Evolutionary conservation across 306 rosid species (phyloP).

Genomic region (Erythrophleum fordii): DNA sequence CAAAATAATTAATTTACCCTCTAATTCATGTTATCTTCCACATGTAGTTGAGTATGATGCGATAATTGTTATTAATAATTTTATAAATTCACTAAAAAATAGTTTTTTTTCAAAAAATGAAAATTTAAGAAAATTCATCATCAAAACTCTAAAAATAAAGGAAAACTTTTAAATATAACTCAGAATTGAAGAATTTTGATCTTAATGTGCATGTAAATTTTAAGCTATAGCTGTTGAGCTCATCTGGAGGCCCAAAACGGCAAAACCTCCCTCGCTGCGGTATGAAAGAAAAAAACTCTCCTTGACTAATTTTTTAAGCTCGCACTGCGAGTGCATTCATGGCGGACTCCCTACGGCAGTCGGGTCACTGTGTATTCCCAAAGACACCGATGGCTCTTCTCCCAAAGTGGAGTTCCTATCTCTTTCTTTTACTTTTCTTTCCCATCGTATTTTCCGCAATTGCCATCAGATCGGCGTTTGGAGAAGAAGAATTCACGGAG

Average conservation of each 20-base stretch:
- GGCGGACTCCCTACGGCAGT: slow-evolving; percentile 42
- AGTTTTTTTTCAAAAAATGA: too few relatives aligned
- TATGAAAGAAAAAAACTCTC: not conserved
- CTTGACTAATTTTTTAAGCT: slow-evolving; percentile 16
- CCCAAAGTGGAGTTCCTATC: slow-evolving; percentile 1
- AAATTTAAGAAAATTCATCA: too few relatives aligned
- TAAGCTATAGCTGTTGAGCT: too few relatives aligned
- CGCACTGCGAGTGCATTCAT: slow-evolving; percentile 27
- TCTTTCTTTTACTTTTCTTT: slow-evolving; percentile 41
- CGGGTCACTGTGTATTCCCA: slow-evolving; percentile 4
- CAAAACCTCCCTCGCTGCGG: not conserved
- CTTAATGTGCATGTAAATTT: too few relatives aligned
- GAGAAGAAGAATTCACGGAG: slow-evolving; percentile 78
- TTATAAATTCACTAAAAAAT: too few relatives aligned
- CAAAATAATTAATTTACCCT: not conserved
- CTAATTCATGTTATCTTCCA: too few relatives aligned
- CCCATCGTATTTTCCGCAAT: slow-evolving; percentile 35
- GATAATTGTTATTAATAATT: too few relatives aligned
- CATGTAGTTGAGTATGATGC: not conserved
- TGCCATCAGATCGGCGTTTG: slow-evolving; percentile 42
- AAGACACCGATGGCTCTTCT: slow-evolving; percentile 47
- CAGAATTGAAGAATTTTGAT: too few relatives aligned
- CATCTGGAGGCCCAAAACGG: not conserved
- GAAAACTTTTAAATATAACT: too few relatives aligned
- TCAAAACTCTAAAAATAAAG: too few relatives aligned